phyloP scores from a whole-genome alignment of 345 rosid species.

The Arabis hirsuta region DNA sequence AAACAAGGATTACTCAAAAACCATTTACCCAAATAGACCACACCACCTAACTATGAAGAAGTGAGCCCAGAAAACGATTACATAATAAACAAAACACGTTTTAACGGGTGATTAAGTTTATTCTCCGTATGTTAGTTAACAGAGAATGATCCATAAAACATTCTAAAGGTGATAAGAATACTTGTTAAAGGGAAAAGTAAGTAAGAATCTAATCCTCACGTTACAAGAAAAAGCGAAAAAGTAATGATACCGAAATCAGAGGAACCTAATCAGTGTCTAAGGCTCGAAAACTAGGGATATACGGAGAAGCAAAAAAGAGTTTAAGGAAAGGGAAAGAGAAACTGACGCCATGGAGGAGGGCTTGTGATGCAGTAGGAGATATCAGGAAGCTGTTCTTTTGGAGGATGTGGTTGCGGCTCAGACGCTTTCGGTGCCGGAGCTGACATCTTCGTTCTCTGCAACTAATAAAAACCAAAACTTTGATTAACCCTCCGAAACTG shows the following conservation, averaged over 20 bases:
- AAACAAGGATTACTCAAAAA: constrained; percentile 20
- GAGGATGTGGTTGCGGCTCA: constrained; percentile 64
- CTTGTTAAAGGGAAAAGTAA: constrained; percentile 27
- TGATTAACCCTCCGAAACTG: not conserved
- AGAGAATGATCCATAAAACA: constrained; percentile 31
- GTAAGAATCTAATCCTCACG: constrained; percentile 40
- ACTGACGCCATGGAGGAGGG: constrained; percentile 99
- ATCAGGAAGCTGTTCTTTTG: constrained; percentile 86
- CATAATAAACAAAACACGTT: constrained; percentile 29
- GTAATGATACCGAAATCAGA: constrained; percentile 34
- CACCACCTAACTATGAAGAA: no score
- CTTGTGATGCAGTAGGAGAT: constrained; percentile 85
- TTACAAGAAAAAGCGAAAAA: constrained; percentile 33
- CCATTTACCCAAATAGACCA: constrained; percentile 6
- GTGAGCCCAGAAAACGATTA: not conserved
- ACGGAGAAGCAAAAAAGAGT: constrained; percentile 37
- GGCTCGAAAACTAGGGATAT: constrained; percentile 44
- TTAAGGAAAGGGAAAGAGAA: constrained; percentile 37
- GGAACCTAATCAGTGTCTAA: constrained; percentile 17
- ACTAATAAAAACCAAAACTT: constrained; percentile 19
- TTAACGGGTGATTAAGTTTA: not conserved
- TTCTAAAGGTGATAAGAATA: constrained; percentile 31
- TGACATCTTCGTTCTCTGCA: constrained; percentile 50
- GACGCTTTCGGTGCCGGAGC: constrained; percentile 64
- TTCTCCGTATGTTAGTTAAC: constrained; percentile 26